Evolutionary conservation across 257 asterid species (phyloP), one percentile per base, ranked within the genome.

Genomic region (Solanum raphanifolium): DNA sequence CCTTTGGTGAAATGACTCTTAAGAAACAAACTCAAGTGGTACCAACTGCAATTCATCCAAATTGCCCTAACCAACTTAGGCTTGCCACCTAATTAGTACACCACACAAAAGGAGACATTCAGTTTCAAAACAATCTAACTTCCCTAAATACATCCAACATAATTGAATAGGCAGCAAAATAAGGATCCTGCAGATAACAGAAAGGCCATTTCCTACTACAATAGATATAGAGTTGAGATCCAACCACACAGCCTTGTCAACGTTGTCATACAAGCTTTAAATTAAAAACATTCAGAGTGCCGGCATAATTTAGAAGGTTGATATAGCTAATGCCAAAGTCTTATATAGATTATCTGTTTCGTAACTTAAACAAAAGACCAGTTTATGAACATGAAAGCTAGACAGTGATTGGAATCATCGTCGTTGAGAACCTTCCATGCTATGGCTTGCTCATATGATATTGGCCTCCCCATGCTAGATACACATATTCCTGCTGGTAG

Each of bases 391-490:
- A 96, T 93, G 92, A 97, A 95, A 35, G 99, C 98, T 66, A 97
- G 88, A 92, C 99, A 97, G 91, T 95, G 98, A 87, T 94, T 93
- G 62, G 94, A 84, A 39, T 95, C 96, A 1, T 95, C 96, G 4
- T 95, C 98, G 58, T 93, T 91, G 23, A 93, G 95, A 83, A 97
- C 98, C 91, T 97, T 95, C 99, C 99, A 97, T 2, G 95, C 96
- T 3, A 95, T 83, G 0, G 96, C 99, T 87, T 95, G 98, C 23
- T 95, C 99, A 4, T 97, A 97, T 1, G 99, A 93, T 31, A 94
- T 89, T 9, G 97, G 94, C 85, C 99, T 92, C 3, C 99, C 98
- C 99, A 95, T 97, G 94, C 98, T 95, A 36, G 99, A 97, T 23
- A 93, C 94, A 48, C 98, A 95, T 4, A 95, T 92, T 15, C 99